A percentile compares a stretch with the other conserved stretches of the same genome.
phyloP scores from a whole-genome alignment of 176 grass and related monocot genomes.

The Eleusine coracana region DNA sequence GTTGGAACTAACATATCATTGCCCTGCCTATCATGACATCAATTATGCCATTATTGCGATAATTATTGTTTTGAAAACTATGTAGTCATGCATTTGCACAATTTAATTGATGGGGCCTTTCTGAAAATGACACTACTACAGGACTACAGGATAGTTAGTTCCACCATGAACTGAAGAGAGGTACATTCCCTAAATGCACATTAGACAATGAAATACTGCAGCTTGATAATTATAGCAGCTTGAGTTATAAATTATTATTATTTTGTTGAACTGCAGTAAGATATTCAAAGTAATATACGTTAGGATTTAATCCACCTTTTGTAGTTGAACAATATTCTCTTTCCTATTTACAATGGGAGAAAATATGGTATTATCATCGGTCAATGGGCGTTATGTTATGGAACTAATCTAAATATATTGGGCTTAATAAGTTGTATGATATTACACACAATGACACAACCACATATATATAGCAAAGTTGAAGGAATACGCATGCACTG shows the following conservation, averaged over 20 bases:
- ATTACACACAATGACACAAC: not conserved
- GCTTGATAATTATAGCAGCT: not conserved
- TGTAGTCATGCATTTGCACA: conserved; percentile 39
- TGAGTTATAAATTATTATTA: conserved; percentile 19
- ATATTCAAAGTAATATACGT: not conserved
- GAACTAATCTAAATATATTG: not conserved
- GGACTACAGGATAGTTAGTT: conserved; percentile 10
- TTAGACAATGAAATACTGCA: too few relatives aligned
- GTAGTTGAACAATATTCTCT: not conserved
- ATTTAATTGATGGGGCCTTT: conserved; percentile 44
- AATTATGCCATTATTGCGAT: conserved; percentile 46
- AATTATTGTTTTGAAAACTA: conserved; percentile 57
- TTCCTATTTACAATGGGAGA: not conserved
- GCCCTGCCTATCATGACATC: conserved; percentile 49
- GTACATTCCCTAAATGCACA: not conserved
- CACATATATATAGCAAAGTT: not conserved
- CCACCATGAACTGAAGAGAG: not conserved
- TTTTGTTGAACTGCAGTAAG: not conserved
- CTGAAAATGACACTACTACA: conserved; percentile 31
- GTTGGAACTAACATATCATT: conserved; percentile 65
- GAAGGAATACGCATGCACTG: not conserved
- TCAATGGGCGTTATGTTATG: not conserved
- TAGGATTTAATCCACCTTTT: not conserved
- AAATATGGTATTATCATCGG: not conserved
- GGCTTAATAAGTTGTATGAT: not conserved